These are phyloP conservation scores for Pythium utonaiense DNA, from an alignment of 352 stramenopile genomes.

Conservation along the genomic window DNA sequence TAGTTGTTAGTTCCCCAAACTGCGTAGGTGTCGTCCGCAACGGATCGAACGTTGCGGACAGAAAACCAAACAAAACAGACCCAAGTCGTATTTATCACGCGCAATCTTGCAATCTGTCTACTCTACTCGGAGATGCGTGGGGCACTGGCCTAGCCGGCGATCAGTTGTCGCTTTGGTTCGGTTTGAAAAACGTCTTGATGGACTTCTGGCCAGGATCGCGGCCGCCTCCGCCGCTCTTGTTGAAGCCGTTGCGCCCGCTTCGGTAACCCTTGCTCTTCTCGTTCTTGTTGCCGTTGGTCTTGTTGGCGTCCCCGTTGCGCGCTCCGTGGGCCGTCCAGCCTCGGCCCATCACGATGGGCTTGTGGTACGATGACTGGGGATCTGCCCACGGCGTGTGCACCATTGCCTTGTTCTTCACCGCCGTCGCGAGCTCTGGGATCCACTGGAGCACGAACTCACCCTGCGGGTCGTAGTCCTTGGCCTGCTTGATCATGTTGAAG, in stretches of 20 bases:
- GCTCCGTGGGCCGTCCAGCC: constrained; percentile 13
- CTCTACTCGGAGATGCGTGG: no score
- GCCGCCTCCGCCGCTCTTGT: not conserved
- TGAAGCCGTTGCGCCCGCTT: constrained; percentile 13
- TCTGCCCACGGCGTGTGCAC: constrained; percentile 19
- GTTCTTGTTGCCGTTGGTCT: constrained; percentile 13
- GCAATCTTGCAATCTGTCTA: no score
- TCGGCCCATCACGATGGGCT: constrained; percentile 12
- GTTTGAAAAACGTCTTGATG: constrained; percentile 10
- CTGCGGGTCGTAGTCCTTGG: constrained; percentile 20
- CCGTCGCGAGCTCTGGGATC: constrained; percentile 9
- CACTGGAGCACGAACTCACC: constrained; percentile 15
- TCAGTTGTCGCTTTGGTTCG: not conserved
- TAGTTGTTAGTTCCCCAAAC: not conserved
- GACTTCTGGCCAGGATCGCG: constrained; percentile 1
- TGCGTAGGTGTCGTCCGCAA: not conserved
- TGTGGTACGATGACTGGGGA: constrained; percentile 6
- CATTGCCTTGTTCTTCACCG: constrained; percentile 5
- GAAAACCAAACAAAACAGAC: no score
- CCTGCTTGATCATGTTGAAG: constrained; percentile 26
- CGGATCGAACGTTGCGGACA: constrained; percentile 6
- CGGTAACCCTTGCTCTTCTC: constrained; percentile 22
- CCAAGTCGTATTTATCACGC: constrained; percentile 27
- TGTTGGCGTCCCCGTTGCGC: constrained; percentile 10
- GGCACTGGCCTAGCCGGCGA: no score